These are phyloP conservation scores for Curvularia verruculosa DNA, from an alignment of 2,329 filamentous ascomycete species.

Conservation along the genomic window DNA sequence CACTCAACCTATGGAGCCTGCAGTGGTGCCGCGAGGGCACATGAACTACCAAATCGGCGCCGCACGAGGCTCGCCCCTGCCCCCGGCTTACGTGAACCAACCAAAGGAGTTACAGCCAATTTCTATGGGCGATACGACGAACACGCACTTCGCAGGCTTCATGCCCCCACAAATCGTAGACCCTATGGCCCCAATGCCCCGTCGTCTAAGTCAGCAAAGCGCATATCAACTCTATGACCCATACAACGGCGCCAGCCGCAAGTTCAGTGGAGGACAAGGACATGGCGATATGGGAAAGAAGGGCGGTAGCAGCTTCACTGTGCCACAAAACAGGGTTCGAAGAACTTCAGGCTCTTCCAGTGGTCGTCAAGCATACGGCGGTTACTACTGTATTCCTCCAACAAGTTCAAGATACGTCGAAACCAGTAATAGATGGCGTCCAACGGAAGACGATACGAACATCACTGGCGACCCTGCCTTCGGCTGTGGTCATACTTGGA, in stretches of 20 bases:
- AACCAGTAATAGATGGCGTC: neutral
- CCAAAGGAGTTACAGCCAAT: conserved; percentile 10
- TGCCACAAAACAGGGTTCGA: conserved; percentile 22
- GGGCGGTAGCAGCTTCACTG: conserved; percentile 17
- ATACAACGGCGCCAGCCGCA: conserved; percentile 15
- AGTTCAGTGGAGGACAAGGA: conserved; percentile 24
- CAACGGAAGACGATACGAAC: conserved; percentile 22
- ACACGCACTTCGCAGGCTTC: conserved; percentile 25
- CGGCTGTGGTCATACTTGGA: conserved; percentile 39
- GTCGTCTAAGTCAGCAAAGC: conserved; percentile 15
- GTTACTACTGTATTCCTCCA: conserved; percentile 16
- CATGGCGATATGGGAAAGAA: conserved; percentile 22
- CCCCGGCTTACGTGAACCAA: conserved; percentile 22
- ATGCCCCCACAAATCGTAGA: conserved; percentile 18
- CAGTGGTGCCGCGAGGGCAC: conserved; percentile 15
- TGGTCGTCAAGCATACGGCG: conserved; percentile 17
- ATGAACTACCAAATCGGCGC: conserved; percentile 19
- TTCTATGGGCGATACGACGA: conserved; percentile 40
- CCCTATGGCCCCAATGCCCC: conserved; percentile 8
- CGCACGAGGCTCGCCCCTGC: conserved; percentile 18
- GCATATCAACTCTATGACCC: conserved; percentile 21
- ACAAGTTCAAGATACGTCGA: conserved; percentile 8
- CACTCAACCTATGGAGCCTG: conserved; percentile 19
- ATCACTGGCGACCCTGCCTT: conserved; percentile 26
- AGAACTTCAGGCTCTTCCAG: conserved; percentile 28